Percentiles rank a stretch among this genome's conserved stretches.
Conservation (phyloP, 345 rosid species). For the Triadica sebifera region DNA sequence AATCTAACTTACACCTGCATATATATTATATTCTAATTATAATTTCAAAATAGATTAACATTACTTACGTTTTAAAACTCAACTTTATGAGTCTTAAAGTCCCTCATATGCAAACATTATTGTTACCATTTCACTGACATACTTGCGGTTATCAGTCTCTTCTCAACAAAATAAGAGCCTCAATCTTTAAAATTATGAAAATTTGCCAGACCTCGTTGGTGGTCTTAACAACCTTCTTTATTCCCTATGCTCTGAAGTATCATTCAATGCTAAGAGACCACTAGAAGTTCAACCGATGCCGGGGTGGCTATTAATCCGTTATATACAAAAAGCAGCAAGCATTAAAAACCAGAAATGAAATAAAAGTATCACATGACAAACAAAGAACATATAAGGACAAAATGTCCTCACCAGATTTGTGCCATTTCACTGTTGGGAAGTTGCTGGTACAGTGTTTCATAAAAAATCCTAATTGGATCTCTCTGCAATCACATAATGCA, state of each 20-base stretch:
- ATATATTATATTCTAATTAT: neutral
- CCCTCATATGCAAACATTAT: neutral
- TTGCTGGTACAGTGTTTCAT: constrained; percentile 76
- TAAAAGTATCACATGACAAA: neutral
- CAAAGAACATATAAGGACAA: neutral
- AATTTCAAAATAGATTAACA: neutral
- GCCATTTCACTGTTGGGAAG: constrained; percentile 88
- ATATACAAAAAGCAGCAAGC: neutral
- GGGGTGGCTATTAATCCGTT: neutral
- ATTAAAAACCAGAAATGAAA: neutral
- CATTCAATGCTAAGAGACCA: neutral
- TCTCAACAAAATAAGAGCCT: neutral
- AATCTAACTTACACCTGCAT: neutral
- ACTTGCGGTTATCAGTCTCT: too few relatives aligned
- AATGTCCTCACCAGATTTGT: constrained; percentile 74
- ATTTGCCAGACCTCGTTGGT: too few relatives aligned
- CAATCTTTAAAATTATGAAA: too few relatives aligned
- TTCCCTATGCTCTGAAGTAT: constrained; percentile 5
- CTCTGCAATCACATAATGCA: constrained; percentile 57
- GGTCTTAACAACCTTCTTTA: neutral
- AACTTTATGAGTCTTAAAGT: neutral
- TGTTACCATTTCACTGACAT: neutral
- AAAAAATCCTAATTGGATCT: constrained; percentile 89
- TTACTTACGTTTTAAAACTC: neutral
- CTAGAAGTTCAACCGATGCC: neutral